Conservation (phyloP, 805 yeast genomes). For the Tetrapisispora fleetii region DNA sequence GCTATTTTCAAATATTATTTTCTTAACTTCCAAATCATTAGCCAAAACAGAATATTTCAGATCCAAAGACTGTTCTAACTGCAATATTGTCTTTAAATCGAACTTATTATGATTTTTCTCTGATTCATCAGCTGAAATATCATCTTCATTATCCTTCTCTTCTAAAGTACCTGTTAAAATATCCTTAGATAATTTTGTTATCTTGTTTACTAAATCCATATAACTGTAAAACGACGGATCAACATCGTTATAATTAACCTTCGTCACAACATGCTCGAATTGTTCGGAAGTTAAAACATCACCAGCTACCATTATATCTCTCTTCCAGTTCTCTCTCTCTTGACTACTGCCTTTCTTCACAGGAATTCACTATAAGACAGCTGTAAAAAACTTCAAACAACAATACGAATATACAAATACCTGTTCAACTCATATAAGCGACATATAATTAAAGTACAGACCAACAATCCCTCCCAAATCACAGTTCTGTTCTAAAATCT, state of each 20-base stretch:
- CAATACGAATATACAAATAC: no score
- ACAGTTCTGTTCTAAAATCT: no score
- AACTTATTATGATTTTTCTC: slow-evolving; percentile 3
- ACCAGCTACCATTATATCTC: background rate
- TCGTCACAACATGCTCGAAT: slow-evolving; percentile 14
- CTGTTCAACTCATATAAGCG: no score
- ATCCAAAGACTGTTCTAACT: slow-evolving; percentile 10
- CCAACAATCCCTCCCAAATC: no score
- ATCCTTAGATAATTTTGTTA: slow-evolving; percentile 11
- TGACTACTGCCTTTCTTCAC: no score
- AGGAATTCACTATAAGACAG: no score
- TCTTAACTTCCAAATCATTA: slow-evolving; percentile 20
- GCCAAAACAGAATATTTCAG: slow-evolving; percentile 19
- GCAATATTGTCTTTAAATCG: slow-evolving; percentile 5
- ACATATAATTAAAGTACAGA: no score
- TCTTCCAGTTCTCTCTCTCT: background rate
- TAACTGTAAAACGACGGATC: slow-evolving; percentile 21
- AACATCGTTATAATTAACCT: slow-evolving; percentile 20
- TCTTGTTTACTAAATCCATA: slow-evolving; percentile 14
- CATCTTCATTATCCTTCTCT: slow-evolving; percentile 5
- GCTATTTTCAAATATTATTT: slow-evolving; percentile 16
- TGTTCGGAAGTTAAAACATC: slow-evolving; percentile 8
- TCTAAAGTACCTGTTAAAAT: slow-evolving; percentile 16
- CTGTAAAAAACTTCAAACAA: no score
- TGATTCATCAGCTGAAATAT: background rate